phyloP scores from a whole-genome alignment of 2,329 filamentous ascomycete species.

The Byssochlamys sp. region DNA sequence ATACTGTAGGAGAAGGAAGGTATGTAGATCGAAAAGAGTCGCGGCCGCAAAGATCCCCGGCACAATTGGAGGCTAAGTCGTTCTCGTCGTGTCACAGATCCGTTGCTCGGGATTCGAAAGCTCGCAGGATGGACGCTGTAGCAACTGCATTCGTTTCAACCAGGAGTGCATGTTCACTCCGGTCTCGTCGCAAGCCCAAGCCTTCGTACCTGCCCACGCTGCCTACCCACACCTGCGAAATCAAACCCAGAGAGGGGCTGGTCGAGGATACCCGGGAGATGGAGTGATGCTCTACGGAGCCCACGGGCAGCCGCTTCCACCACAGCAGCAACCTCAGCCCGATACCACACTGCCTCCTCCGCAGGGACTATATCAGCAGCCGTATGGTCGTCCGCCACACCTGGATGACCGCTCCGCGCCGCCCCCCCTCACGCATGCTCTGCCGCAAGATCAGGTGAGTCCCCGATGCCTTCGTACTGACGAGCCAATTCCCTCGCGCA shows the following conservation, averaged over 20 bases:
- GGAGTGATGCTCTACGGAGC: slow-evolving; percentile 39
- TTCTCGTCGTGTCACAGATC: slow-evolving; percentile 43
- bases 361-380: slow-evolving; percentile 30
- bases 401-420: slow-evolving; percentile 19
- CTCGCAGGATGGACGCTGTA: slow-evolving; percentile 61
- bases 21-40: slow-evolving; percentile 17
- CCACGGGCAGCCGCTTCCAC: slow-evolving; percentile 41
- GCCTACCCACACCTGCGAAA: slow-evolving; percentile 50
- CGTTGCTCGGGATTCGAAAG: slow-evolving; percentile 67
- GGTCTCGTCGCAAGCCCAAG: slow-evolving; percentile 63
- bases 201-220: slow-evolving; percentile 63
- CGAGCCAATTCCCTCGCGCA: slow-evolving; percentile 2
- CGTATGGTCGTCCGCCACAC: slow-evolving; percentile 24
- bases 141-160: slow-evolving; percentile 63
- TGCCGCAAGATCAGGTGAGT: slow-evolving; percentile 40
- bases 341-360: slow-evolving; percentile 31
- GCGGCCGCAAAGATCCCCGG: neutral
- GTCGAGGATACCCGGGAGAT: slow-evolving; percentile 25
- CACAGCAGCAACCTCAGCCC: slow-evolving; percentile 33
- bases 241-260: slow-evolving; percentile 22
- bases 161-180: slow-evolving; percentile 71
- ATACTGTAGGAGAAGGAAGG: slow-evolving; percentile 44
- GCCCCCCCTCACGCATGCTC: slow-evolving; percentile 28
- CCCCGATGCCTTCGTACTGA: slow-evolving; percentile 15
- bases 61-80: neutral